These are phyloP conservation scores for Collybia mongolica DNA, from an alignment of 768 basidiomycete species.

Conservation along the genomic window DNA sequence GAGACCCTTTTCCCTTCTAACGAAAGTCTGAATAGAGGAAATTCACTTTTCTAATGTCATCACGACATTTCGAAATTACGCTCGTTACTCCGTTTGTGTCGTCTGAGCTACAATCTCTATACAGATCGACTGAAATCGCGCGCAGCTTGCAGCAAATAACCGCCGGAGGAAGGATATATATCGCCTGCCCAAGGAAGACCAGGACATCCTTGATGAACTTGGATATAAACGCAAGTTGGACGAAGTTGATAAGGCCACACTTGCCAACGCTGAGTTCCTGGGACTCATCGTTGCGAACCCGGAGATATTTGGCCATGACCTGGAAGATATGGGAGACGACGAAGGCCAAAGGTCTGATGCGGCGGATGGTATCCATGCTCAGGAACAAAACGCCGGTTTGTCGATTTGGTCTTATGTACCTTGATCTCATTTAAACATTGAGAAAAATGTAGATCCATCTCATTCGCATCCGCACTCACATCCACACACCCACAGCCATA, in stretches of 20 bases:
- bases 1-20: background rate
- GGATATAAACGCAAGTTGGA: conserved; percentile 81
- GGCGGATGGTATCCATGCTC: background rate
- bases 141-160: conserved; percentile 52
- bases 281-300: conserved; percentile 73
- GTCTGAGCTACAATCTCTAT: background rate
- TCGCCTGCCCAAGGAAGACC: conserved; percentile 66
- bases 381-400: background rate
- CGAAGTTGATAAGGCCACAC: conserved; percentile 78
- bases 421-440: too few species aligned
- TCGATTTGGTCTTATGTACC: too few species aligned
- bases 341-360: conserved; percentile 7
- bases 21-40: conserved; percentile 44
- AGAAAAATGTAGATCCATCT: background rate
- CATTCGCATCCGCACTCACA: conserved; percentile 22
- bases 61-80: conserved; percentile 72
- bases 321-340: conserved; percentile 23
- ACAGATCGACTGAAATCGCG: background rate
- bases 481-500: conserved; percentile 28
- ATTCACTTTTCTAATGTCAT: conserved; percentile 76
- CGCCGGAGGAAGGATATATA: conserved; percentile 76
- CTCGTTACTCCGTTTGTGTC: conserved; percentile 62
- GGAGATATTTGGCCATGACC: conserved; percentile 71
- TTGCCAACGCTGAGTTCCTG: conserved; percentile 78
- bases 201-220: conserved; percentile 60